Evolutionary conservation across 331 rosid species (phyloP).

Genomic region (Ulmus americana): DNA sequence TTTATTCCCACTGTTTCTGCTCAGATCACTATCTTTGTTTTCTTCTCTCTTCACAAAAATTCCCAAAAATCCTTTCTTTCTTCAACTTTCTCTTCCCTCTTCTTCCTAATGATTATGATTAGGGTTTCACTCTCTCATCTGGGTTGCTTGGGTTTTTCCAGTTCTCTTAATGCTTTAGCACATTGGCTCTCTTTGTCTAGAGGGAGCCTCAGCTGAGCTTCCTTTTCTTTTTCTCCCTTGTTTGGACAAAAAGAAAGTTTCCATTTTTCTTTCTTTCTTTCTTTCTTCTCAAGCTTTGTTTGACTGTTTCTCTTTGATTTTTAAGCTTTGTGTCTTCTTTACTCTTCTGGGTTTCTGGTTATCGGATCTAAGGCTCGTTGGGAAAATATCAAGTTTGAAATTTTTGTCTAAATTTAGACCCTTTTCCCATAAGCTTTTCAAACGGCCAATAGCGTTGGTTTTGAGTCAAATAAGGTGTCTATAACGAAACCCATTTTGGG

Average conservation of each 20-base stretch:
- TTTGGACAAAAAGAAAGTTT: neutral
- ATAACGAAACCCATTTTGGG: conserved; percentile 7
- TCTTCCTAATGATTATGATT: conserved; percentile 21
- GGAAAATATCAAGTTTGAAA: neutral
- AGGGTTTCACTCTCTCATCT: conserved; percentile 38
- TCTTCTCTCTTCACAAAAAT: conserved; percentile 5
- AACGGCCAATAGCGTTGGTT: conserved; percentile 24
- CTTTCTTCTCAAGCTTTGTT: neutral
- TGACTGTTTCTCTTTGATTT: neutral
- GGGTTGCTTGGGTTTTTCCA: conserved; percentile 3
- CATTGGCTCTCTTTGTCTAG: conserved; percentile 23
- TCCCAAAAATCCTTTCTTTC: neutral
- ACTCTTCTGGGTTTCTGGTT: neutral
- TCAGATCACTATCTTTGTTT: conserved; percentile 21
- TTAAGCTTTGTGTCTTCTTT: neutral
- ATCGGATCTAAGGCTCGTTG: neutral
- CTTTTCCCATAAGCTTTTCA: conserved; percentile 1
- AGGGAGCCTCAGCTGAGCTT: conserved; percentile 16
- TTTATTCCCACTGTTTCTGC: conserved; percentile 43
- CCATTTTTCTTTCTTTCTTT: neutral
- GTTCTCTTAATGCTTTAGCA: conserved; percentile 22
- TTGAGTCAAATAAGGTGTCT: conserved; percentile 13
- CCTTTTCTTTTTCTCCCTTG: conserved; percentile 1
- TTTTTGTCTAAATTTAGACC: neutral
- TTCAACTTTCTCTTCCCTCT: neutral